Base-by-base conservation (phyloP, 2,329 filamentous ascomycete genomes). In the Alternaria sp. region DNA sequence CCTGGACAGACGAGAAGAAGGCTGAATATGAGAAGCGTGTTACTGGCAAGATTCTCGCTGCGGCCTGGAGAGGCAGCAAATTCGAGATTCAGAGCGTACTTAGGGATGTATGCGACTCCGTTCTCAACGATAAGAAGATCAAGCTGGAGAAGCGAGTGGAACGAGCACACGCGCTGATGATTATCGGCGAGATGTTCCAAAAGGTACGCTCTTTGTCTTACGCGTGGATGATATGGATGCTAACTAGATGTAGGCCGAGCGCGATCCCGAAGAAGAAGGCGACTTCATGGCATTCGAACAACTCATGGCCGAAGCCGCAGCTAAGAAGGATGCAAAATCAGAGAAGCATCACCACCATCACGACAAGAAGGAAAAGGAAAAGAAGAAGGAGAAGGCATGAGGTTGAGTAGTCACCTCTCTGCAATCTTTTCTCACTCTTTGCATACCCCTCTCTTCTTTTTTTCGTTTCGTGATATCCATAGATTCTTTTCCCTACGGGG, bases 241-340 rank as follows among this genome's bases (percentile, higher is more conserved):
- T 65, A 34, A 57, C 50, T 18, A 4, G 7, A 5, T 8, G 11
- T 68, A 97, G 94, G 92, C 94, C 41, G 87, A 91, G 78, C 90
- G 95, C 64, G 91, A 94, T 56, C 91, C 94, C 43, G 95, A 99
- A 67, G 95, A 99, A 83, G 95, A 99, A 81, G 94, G 95, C 66
- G 95, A 98, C 74, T 98, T 97, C 81, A 96, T 99, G 88, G 94
- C 94, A 16, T 99, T 99, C 71, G 95, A 99, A 79, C 93, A 98
- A 80, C 89, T 99, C 57, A 97, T 99, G 80, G 94, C 95, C 52
- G 95, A 99, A 78, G 94, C 94, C 5, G 93, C 94, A 59, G 91
- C 93, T 55, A 98, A 98, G 86, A 97, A 97, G 81, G 93, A 95
- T 68, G 86, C 87, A 74, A 86, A 89, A 74, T 89, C 93, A 78